phyloP scores from a whole-genome alignment of 169 alveolate genomes.

The Babesia ovata region DNA sequence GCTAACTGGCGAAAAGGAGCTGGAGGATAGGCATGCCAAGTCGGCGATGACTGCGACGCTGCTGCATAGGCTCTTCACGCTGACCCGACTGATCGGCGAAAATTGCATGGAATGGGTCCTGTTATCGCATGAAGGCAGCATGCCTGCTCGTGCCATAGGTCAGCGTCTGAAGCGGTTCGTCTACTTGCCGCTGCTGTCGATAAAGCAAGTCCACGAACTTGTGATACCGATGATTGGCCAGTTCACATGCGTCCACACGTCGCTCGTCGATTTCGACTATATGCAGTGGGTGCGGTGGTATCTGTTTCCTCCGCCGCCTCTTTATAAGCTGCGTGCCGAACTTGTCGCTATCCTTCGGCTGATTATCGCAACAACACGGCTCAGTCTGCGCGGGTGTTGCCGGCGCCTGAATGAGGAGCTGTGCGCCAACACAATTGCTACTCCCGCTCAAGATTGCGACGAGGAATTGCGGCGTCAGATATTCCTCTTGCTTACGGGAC shows the following conservation, averaged over 20 bases:
- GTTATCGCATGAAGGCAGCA: background rate
- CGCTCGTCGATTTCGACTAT: constrained; percentile 28
- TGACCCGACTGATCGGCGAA: constrained; percentile 15
- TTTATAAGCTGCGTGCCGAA: constrained; percentile 37
- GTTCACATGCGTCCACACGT: constrained; percentile 15
- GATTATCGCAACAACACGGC: background rate
- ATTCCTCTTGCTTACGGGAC: constrained; percentile 27
- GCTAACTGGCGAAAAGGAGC: constrained; percentile 38
- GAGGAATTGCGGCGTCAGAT: constrained; percentile 24
- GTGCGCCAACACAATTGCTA: background rate
- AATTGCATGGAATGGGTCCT: constrained; percentile 18
- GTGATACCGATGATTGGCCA: constrained; percentile 46
- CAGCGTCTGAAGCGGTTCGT: constrained; percentile 50
- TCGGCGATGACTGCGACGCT: constrained; percentile 29
- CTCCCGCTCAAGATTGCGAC: constrained; percentile 17
- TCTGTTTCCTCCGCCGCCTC: constrained; percentile 63
- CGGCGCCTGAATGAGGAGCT: constrained; percentile 2
- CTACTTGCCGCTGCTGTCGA: constrained; percentile 49
- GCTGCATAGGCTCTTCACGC: constrained; percentile 13
- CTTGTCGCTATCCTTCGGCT: constrained; percentile 19
- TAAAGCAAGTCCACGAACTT: constrained; percentile 54
- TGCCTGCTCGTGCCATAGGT: background rate
- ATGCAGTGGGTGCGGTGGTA: constrained; percentile 30
- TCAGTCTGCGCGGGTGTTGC: constrained; percentile 17
- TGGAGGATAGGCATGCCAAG: constrained; percentile 2